Percentiles rank a stretch among this genome's conserved stretches.
Conservation (phyloP, 1,139 yeast species). For the Scheffersomyces segobiensis region DNA sequence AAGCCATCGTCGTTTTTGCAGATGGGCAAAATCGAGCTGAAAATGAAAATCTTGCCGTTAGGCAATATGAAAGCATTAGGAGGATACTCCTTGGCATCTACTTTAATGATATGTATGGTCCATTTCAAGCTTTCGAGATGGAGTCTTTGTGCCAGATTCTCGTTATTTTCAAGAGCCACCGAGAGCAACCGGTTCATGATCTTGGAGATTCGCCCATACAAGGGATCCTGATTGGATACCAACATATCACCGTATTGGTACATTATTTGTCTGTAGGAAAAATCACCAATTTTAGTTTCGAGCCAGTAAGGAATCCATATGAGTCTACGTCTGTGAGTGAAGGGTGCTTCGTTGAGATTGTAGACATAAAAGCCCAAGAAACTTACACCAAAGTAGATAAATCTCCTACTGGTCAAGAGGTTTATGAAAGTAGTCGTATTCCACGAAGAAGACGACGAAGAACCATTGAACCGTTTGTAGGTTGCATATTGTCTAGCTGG, state of each 20-base stretch:
- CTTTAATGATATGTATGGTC: constrained; percentile 78
- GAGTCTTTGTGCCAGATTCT: constrained; percentile 30
- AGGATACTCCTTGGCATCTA: constrained; percentile 57
- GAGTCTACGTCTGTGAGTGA: constrained; percentile 70
- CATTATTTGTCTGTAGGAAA: constrained; percentile 63
- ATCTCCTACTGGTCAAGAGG: constrained; percentile 10
- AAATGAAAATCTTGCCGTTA: constrained; percentile 92
- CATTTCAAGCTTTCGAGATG: constrained; percentile 56
- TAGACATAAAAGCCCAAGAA: constrained; percentile 51
- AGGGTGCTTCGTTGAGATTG: constrained; percentile 80
- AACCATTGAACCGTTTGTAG: constrained; percentile 11
- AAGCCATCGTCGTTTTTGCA: constrained; percentile 84
- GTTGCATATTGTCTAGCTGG: constrained; percentile 7
- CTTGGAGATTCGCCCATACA: constrained; percentile 52
- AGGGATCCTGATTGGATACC: constrained; percentile 55
- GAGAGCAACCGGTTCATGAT: constrained; percentile 68
- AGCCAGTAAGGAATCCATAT: constrained; percentile 70
- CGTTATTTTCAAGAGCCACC: constrained; percentile 45
- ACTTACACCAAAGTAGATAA: constrained; percentile 10
- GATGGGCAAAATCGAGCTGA: constrained; percentile 74
- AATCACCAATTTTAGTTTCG: constrained; percentile 68
- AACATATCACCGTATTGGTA: constrained; percentile 45
- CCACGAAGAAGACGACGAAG: neutral
- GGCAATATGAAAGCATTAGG: constrained; percentile 97
- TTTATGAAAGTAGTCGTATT: neutral